phyloP scores from a whole-genome alignment of 352 stramenopile genomes.

The Phytophthora litchii region DNA sequence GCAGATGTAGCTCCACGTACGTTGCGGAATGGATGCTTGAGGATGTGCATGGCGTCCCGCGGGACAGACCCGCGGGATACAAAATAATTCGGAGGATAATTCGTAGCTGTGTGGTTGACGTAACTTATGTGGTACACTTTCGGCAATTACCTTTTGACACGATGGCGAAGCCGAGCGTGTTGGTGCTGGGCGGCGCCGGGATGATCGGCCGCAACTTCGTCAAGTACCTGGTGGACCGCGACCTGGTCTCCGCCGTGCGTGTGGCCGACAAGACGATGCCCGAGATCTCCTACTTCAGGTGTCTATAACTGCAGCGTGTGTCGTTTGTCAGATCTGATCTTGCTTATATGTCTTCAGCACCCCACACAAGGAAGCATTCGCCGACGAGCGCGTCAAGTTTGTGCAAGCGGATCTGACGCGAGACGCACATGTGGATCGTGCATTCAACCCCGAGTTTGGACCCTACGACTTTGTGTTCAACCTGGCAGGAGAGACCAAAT shows the following conservation, averaged over 20 bases:
- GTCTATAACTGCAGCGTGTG: neutral
- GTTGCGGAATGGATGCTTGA: constrained; percentile 15
- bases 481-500: constrained; percentile 85
- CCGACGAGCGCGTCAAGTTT: constrained; percentile 72
- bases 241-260: constrained; percentile 69
- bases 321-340: neutral
- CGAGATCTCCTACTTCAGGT: constrained; percentile 90
- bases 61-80: constrained; percentile 1
- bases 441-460: constrained; percentile 70
- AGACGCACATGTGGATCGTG: constrained; percentile 78
- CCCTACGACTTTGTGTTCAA: constrained; percentile 90
- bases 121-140: constrained; percentile 3
- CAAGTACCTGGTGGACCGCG: constrained; percentile 74
- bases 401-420: constrained; percentile 85
- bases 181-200: constrained; percentile 84
- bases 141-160: neutral
- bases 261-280: constrained; percentile 89
- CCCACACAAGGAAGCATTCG: constrained; percentile 72
- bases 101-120: constrained; percentile 5
- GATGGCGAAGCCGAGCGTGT: constrained; percentile 67
- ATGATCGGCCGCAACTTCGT: constrained; percentile 91
- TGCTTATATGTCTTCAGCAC: constrained; percentile 26
- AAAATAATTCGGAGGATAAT: constrained; percentile 15
- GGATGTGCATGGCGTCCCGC: constrained; percentile 8
- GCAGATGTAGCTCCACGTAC: constrained; percentile 15